A percentile compares a stretch with the other conserved stretches of the same genome.
Evolutionary conservation across 164 flowering plant species (phyloP).

Genomic region (Paratinospora sagittata): DNA sequence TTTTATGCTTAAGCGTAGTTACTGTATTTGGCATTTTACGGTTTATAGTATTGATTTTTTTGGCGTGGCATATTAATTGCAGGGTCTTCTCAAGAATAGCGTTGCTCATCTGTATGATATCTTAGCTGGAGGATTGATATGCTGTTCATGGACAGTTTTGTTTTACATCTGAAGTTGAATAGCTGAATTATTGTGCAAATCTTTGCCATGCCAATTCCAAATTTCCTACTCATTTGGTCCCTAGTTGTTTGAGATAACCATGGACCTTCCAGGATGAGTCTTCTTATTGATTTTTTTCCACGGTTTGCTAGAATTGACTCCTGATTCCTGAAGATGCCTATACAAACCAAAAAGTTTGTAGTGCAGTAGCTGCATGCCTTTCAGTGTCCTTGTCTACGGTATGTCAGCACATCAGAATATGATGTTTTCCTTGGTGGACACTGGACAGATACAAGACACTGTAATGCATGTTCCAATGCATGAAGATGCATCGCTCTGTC

Average conservation of each 20-base stretch:
- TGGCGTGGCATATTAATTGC: conserved; percentile 80
- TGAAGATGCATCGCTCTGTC: background rate
- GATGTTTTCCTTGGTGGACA: background rate
- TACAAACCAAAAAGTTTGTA: conserved; percentile 9
- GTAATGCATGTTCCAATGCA: background rate
- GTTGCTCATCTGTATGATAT: conserved; percentile 70
- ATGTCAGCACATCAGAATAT: background rate
- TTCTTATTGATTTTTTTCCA: background rate
- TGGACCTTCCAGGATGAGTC: conserved; percentile 14
- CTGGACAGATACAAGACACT: background rate
- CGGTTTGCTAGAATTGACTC: background rate
- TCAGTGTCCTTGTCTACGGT: background rate
- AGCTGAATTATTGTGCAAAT: too few species aligned
- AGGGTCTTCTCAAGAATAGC: too few species aligned
- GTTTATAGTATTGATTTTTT: conserved; percentile 53
- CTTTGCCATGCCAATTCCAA: conserved; percentile 30
- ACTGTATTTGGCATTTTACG: conserved; percentile 19
- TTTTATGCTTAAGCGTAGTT: background rate
- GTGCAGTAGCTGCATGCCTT: background rate
- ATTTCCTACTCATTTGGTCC: conserved; percentile 22
- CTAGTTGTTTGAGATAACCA: conserved; percentile 28
- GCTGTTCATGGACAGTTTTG: conserved; percentile 73
- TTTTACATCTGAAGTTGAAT: conserved; percentile 66
- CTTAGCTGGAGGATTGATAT: conserved; percentile 84
- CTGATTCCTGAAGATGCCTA: background rate